Percentiles rank a stretch among this genome's conserved stretches.
Evolutionary conservation across 2,329 filamentous ascomycete species (phyloP).

Genomic region (Fusarium sp.): DNA sequence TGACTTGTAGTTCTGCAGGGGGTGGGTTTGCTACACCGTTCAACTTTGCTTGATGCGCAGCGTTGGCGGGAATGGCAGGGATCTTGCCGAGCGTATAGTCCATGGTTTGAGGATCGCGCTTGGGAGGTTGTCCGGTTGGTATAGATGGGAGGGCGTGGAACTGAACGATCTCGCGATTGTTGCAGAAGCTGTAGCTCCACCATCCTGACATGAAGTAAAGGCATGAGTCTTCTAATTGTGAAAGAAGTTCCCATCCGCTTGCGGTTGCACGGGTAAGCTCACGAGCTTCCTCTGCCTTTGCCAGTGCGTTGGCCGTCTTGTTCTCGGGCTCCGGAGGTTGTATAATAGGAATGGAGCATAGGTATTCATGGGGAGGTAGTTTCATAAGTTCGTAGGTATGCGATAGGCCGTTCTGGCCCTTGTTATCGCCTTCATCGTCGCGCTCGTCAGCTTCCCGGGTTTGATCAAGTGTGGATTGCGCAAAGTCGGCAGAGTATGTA

Average conservation of each 20-base stretch:
- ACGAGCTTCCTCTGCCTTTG: constrained; percentile 80
- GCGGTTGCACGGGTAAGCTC: constrained; percentile 83
- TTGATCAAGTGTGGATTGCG: constrained; percentile 56
- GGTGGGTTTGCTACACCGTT: constrained; percentile 50
- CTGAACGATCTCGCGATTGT: constrained; percentile 87
- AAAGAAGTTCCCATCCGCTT: constrained; percentile 83
- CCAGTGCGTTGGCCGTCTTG: constrained; percentile 75
- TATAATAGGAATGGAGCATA: constrained; percentile 86
- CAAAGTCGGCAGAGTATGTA: constrained; percentile 58
- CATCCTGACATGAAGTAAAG: constrained; percentile 87
- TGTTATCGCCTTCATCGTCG: constrained; percentile 49
- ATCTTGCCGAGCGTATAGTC: constrained; percentile 81
- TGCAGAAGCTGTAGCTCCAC: constrained; percentile 98
- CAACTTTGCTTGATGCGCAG: constrained; percentile 44
- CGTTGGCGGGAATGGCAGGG: constrained; percentile 52
- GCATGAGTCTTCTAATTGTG: constrained; percentile 83
- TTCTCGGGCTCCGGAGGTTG: constrained; percentile 68
- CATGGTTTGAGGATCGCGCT: constrained; percentile 80
- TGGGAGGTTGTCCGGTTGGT: constrained; percentile 78
- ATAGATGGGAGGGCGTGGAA: constrained; percentile 84
- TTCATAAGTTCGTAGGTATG: constrained; percentile 80
- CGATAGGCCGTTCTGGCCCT: constrained; percentile 20
- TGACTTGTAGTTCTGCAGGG: constrained; percentile 78
- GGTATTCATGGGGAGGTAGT: constrained; percentile 76
- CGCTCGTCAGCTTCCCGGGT: constrained; percentile 46